Evolutionary conservation across 352 stramenopile species (phyloP).

Genomic region (Phytophthora uliginosa): DNA sequence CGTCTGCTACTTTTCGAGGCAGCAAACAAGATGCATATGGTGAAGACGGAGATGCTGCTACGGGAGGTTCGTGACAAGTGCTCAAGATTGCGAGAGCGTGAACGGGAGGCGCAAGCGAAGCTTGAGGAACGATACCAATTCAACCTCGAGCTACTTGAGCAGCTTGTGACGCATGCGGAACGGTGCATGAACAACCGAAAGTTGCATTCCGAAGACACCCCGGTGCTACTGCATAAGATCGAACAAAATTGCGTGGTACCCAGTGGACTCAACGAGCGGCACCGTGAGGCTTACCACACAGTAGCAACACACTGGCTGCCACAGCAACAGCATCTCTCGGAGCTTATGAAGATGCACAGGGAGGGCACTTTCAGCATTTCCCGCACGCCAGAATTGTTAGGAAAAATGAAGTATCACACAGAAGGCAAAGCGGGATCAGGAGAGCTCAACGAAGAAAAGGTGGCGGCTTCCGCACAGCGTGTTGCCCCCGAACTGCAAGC

Average conservation of each 20-base stretch:
- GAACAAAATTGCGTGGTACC: constrained; percentile 75
- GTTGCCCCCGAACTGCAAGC: constrained; percentile 43
- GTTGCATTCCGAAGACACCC: constrained; percentile 75
- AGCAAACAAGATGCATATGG: constrained; percentile 86
- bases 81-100: constrained; percentile 52
- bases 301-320: constrained; percentile 73
- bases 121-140: constrained; percentile 52
- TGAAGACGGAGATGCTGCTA: constrained; percentile 66
- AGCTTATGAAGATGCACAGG: constrained; percentile 83
- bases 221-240: constrained; percentile 66
- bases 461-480: constrained; percentile 37
- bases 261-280: constrained; percentile 46
- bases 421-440: constrained; percentile 65
- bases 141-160: constrained; percentile 60
- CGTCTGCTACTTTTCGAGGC: constrained; percentile 66
- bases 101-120: constrained; percentile 49
- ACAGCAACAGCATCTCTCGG: constrained; percentile 58
- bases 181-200: constrained; percentile 82
- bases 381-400: constrained; percentile 74
- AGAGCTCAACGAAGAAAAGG: constrained; percentile 50
- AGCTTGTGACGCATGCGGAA: constrained; percentile 62
- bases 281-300: constrained; percentile 71
- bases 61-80: constrained; percentile 76
- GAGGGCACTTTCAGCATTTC: constrained; percentile 83
- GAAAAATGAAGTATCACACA: constrained; percentile 74